phyloP scores from a whole-genome alignment of 2,329 filamentous ascomycete species.

The Paraconiothyrium sp. region DNA sequence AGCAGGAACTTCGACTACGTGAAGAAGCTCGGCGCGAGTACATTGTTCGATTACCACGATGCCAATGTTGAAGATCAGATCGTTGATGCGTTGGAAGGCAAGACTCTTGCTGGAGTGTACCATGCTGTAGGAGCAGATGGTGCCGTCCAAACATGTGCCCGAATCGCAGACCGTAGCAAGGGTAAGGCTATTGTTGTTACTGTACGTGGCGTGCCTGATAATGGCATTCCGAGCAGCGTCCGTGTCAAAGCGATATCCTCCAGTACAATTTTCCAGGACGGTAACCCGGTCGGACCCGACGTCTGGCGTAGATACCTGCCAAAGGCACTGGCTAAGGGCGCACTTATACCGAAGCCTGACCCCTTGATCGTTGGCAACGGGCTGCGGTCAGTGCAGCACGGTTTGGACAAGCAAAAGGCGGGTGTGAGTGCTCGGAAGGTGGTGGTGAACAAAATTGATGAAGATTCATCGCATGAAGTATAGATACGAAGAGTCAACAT shows the following conservation, averaged over 20 bases:
- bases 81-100: not conserved
- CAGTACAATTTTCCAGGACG: not conserved
- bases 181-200: not conserved
- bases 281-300: not conserved
- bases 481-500: not conserved
- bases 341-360: not conserved
- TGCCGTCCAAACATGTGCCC: not conserved
- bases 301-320: not conserved
- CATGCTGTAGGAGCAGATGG: not conserved
- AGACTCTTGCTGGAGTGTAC: not conserved
- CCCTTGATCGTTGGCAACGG: not conserved
- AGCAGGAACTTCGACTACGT: conserved; percentile 21
- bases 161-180: not conserved
- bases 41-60: not conserved
- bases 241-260: not conserved
- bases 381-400: not conserved
- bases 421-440: not conserved
- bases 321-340: not conserved
- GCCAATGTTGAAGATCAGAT: not conserved
- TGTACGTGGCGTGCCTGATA: not conserved
- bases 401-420: not conserved
- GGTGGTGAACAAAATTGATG: not conserved
- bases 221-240: not conserved
- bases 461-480: not conserved
- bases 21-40: conserved; percentile 21